Percentiles rank a stretch among this genome's conserved stretches.
These are phyloP conservation scores for Chaetomium olivaceum DNA, from an alignment of 2,329 filamentous ascomycete species.

Conservation along the genomic window DNA sequence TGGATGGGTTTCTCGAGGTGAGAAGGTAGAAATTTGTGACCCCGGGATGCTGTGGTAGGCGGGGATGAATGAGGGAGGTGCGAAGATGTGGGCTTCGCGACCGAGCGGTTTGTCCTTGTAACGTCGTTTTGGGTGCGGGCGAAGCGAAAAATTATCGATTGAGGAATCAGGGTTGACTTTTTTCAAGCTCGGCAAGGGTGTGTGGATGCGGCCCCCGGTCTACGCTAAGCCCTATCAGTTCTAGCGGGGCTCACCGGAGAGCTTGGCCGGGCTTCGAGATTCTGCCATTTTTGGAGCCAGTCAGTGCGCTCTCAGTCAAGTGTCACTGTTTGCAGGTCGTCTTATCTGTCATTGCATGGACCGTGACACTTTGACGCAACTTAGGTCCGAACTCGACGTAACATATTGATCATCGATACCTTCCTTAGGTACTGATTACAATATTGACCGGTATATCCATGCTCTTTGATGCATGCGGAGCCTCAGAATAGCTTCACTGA, in stretches of 20 bases:
- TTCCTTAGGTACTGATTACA: too few relatives aligned
- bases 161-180: constrained; percentile 34
- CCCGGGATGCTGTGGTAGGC: constrained; percentile 19
- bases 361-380: neutral
- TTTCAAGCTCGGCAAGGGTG: constrained; percentile 26
- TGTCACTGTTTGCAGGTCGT: too few relatives aligned
- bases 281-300: too few relatives aligned
- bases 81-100: constrained; percentile 22
- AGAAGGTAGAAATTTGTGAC: constrained; percentile 1
- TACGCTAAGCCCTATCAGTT: too few relatives aligned
- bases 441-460: too few relatives aligned
- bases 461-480: neutral
- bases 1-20: constrained; percentile 8
- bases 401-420: too few relatives aligned
- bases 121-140: constrained; percentile 24
- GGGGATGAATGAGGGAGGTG: constrained; percentile 23
- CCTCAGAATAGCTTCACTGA: neutral
- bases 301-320: neutral
- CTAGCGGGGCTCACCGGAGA: too few relatives aligned
- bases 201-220: constrained; percentile 18
- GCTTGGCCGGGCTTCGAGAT: too few relatives aligned
- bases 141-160: constrained; percentile 31
- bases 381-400: neutral
- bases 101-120: constrained; percentile 18
- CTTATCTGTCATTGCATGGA: neutral